Evolutionary conservation across 192 early-diverging fungal genomes (phyloP), one percentile per base, ranked within the genome.

Genomic region (Coemansia guatemalensis): DNA sequence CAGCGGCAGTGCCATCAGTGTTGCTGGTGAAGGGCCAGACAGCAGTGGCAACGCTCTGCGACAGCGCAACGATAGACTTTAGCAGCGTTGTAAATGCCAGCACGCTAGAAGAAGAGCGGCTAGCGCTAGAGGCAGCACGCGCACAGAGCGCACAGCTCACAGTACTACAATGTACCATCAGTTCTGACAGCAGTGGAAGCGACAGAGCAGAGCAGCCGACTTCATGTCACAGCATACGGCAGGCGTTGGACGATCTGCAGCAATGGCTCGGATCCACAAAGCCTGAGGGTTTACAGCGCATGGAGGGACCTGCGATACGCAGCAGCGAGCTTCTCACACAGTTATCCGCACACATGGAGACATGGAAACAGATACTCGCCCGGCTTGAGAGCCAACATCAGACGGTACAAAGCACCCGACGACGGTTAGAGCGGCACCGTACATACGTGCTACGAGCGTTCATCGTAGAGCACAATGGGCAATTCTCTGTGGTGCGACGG

Each of bases 391-490:
- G 25, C 20, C 58, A 49, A 11, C 14, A 23, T 1, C 18, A 21
- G 3, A 14, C 21, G 14, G 56, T 49, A 2, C 53, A 23, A 5
- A 17, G 50, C 20, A 26, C 29, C 29, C 49, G 51, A 9, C 27
- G 7, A 14, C 24, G 33, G 7, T 51, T 62, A 5, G 71, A 68
- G 57, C 56, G 71, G 2, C 26, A 56, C 17, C 48, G 51, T 7
- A 58, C 53, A 9, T 74, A 61, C 25, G 73, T 69, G 33, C 60
- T 79, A 22, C 64, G 76, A 2, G 76, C 71, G 14, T 67, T 73
- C 20, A 33, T 73, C 4, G 76, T 67, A 6, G 61, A 63, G 11
- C 8, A 48, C 11, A n/a, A 32, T 25, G 25, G n/a, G 24, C 23
- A 55, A n/a, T 62, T 22, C 26, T 39, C 60, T 9, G 63, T 73